Evolutionary conservation across 352 stramenopile genomes (phyloP).

Genomic region (Phytophthora cryptogea): DNA sequence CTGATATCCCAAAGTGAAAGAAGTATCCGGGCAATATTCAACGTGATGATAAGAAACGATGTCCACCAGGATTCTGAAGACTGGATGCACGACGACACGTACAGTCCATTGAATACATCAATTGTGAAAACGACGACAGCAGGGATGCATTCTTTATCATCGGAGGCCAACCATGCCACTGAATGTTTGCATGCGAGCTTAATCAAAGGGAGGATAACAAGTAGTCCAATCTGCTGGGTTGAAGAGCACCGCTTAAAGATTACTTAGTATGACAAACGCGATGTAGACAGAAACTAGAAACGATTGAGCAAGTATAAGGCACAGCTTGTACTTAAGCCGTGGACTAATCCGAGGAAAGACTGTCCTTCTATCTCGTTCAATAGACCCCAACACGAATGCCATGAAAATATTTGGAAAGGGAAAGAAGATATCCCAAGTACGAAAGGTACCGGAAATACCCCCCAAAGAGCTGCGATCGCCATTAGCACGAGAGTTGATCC

Average conservation of each 20-base stretch:
- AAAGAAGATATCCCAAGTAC: constrained; percentile 1
- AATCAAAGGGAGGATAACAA: constrained; percentile 4
- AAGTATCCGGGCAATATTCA: neutral
- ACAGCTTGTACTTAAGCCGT: constrained; percentile 5
- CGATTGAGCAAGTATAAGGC: constrained; percentile 2
- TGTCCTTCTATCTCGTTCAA: neutral
- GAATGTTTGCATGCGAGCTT: constrained; percentile 9
- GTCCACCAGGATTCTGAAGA: constrained; percentile 7
- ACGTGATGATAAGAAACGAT: constrained; percentile 1
- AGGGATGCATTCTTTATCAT: constrained; percentile 3
- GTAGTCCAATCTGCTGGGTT: constrained; percentile 4
- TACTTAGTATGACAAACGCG: neutral
- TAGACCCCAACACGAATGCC: neutral
- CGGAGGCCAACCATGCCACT: constrained; percentile 4
- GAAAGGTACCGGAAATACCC: constrained; percentile 16
- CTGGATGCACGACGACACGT: constrained; percentile 8
- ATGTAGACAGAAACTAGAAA: constrained; percentile 5
- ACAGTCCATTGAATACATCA: constrained; percentile 15
- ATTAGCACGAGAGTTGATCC: neutral
- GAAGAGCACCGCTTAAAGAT: neutral
- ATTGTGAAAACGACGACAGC: constrained; percentile 12
- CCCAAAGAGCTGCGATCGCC: neutral
- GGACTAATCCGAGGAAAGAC: constrained; percentile 2
- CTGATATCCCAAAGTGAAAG: constrained; percentile 7
- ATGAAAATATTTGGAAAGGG: constrained; percentile 5